A percentile compares a stretch with the other conserved stretches of the same genome.
Evolutionary conservation across 306 rosid species (phyloP).

Genomic region (Herpetospermum pedunculosum): DNA sequence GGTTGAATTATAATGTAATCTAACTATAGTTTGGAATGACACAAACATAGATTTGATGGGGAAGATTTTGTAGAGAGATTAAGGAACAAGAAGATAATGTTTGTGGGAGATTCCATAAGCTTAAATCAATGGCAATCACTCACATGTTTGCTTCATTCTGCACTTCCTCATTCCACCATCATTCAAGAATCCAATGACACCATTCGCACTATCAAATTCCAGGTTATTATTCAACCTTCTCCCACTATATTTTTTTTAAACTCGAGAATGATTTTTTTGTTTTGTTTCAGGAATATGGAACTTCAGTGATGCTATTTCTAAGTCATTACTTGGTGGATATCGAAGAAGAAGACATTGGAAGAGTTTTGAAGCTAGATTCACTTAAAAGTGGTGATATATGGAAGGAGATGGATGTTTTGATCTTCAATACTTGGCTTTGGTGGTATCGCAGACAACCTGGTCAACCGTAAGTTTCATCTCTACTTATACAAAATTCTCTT

Average conservation of each 20-base stretch:
- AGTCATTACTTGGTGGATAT: slow-evolving; percentile 45
- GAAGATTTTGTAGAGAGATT: slow-evolving; percentile 22
- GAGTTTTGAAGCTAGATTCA: slow-evolving; percentile 59
- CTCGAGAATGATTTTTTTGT: not conserved
- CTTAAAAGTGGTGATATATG: slow-evolving; percentile 36
- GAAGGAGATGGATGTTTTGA: slow-evolving; percentile 50
- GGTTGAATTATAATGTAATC: too few species aligned
- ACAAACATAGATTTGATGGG: slow-evolving; percentile 31
- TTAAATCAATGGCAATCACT: slow-evolving; percentile 51
- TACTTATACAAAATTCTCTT: too few species aligned
- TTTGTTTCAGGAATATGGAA: slow-evolving; percentile 40
- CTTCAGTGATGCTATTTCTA: slow-evolving; percentile 27
- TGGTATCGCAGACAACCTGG: slow-evolving; percentile 46
- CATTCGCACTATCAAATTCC: slow-evolving; percentile 17
- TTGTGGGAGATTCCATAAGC: slow-evolving; percentile 56
- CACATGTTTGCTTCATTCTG: slow-evolving; percentile 40
- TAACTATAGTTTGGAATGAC: too few species aligned
- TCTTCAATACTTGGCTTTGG: slow-evolving; percentile 84
- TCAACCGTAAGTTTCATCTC: slow-evolving; percentile 60
- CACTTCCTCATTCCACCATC: slow-evolving; percentile 21
- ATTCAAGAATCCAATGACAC: not conserved
- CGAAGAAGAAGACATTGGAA: slow-evolving; percentile 35
- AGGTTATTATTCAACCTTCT: slow-evolving; percentile 11
- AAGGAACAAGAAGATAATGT: slow-evolving; percentile 52
- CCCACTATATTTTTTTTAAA: too few species aligned